Percentiles rank a stretch among this genome's conserved stretches.
Conservation (phyloP, 164 flowering plant genomes). For the Vitis labrusca region DNA sequence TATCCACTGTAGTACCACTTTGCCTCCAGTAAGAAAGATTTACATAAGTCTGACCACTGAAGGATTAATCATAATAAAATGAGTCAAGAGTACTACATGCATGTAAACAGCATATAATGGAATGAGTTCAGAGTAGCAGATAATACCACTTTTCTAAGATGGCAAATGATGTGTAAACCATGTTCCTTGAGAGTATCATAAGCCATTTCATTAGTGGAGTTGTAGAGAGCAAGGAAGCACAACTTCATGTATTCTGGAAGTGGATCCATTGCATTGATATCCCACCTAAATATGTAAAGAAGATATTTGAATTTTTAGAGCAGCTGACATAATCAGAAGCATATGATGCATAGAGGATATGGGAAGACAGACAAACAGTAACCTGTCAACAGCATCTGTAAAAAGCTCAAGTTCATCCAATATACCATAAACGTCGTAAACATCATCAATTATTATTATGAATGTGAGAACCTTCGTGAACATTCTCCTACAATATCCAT, state of each 20-base stretch:
- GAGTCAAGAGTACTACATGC: too few relatives aligned
- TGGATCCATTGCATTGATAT: neutral
- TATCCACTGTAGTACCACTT: neutral
- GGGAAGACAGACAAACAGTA: too few relatives aligned
- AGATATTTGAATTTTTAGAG: too few relatives aligned
- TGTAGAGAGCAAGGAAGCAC: neutral
- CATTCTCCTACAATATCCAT: neutral
- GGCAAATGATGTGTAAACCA: neutral
- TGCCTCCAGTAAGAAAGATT: neutral
- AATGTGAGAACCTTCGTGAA: neutral
- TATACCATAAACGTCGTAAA: too few relatives aligned
- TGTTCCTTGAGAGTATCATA: neutral
- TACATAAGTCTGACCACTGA: neutral
- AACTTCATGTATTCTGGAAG: neutral
- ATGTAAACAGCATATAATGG: neutral
- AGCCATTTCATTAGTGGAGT: neutral
- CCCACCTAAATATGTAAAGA: too few relatives aligned
- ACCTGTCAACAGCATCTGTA: neutral
- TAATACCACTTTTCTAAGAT: neutral
- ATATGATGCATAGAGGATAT: too few relatives aligned
- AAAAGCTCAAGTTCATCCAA: too few relatives aligned
- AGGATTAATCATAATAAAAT: too few relatives aligned
- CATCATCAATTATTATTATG: neutral
- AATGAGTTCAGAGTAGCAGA: too few relatives aligned
- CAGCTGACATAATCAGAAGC: neutral